Percentiles rank a stretch among this genome's conserved stretches.
Conservation (phyloP, 2,329 filamentous ascomycete species). For the Neospermospora avenae region DNA sequence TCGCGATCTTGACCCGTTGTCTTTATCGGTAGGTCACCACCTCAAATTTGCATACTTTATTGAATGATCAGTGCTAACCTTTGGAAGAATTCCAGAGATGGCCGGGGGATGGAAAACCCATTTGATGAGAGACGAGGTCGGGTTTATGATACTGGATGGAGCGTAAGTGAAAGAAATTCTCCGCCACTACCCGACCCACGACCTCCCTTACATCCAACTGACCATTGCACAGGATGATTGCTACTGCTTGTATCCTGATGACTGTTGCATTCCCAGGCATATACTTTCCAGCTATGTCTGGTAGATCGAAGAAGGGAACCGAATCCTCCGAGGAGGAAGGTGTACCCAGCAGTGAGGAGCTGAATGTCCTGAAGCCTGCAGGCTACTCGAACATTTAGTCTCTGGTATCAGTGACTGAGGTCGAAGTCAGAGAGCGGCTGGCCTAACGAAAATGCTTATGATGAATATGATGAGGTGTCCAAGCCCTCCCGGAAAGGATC, state of each 20-base stretch:
- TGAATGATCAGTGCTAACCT: background rate
- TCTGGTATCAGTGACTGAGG: no score
- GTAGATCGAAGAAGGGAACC: background rate
- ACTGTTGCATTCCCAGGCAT: background rate
- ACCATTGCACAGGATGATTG: background rate
- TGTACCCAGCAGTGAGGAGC: background rate
- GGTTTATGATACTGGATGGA: constrained; percentile 56
- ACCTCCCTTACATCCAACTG: no score
- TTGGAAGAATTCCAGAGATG: constrained; percentile 50
- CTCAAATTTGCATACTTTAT: background rate
- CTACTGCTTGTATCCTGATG: background rate
- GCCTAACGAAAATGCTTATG: no score
- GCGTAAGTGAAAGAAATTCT: constrained; percentile 29
- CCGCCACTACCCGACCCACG: background rate
- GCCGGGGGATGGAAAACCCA: constrained; percentile 60
- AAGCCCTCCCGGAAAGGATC: no score
- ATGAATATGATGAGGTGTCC: no score
- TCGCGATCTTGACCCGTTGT: constrained; percentile 1
- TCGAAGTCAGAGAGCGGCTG: no score
- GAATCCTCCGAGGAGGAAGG: background rate
- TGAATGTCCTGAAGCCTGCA: background rate
- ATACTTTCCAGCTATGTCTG: background rate
- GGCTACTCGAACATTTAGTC: background rate
- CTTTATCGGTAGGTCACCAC: background rate
- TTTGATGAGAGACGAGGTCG: constrained; percentile 60